Conservation (phyloP, 768 basidiomycete species). For the Termitomyces bulborhizus region DNA sequence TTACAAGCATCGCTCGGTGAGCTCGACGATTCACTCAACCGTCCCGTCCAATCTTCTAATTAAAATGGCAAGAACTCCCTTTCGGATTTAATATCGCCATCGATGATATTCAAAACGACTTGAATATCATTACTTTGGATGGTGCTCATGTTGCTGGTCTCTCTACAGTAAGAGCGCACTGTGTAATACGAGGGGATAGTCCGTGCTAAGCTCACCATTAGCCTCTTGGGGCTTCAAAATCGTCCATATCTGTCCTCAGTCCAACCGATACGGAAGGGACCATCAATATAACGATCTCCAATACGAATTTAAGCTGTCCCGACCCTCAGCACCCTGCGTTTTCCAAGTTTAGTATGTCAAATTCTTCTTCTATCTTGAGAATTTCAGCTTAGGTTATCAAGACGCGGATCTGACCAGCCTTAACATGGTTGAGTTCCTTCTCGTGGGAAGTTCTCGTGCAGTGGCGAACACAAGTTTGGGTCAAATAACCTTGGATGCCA, state of each 20-base stretch:
- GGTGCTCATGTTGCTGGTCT: conserved; percentile 49
- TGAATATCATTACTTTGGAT: conserved; percentile 48
- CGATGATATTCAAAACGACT: conserved; percentile 57
- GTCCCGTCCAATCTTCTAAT: neutral
- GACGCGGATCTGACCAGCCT: conserved; percentile 52
- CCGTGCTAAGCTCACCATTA: conserved; percentile 16
- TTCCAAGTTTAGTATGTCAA: conserved; percentile 49
- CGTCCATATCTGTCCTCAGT: conserved; percentile 46
- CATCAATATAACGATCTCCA: conserved; percentile 56
- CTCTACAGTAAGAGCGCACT: conserved; percentile 37
- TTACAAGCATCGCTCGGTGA: conserved; percentile 53
- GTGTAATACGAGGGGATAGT: neutral
- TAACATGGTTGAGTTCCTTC: conserved; percentile 41
- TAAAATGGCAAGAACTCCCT: conserved; percentile 43
- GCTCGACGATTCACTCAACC: conserved; percentile 9
- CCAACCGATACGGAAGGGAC: conserved; percentile 52
- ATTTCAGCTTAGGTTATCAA: conserved; percentile 16
- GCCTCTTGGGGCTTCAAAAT: conserved; percentile 61
- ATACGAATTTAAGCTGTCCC: conserved; percentile 46
- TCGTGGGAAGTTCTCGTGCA: conserved; percentile 55
- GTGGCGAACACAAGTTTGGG: conserved; percentile 59
- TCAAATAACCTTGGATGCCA: conserved; percentile 61
- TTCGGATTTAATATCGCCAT: conserved; percentile 63
- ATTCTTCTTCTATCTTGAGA: neutral
- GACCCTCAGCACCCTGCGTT: conserved; percentile 44